These are phyloP conservation scores for Penicillium sp. DNA, from an alignment of 2,329 filamentous ascomycete species.

Conservation along the genomic window DNA sequence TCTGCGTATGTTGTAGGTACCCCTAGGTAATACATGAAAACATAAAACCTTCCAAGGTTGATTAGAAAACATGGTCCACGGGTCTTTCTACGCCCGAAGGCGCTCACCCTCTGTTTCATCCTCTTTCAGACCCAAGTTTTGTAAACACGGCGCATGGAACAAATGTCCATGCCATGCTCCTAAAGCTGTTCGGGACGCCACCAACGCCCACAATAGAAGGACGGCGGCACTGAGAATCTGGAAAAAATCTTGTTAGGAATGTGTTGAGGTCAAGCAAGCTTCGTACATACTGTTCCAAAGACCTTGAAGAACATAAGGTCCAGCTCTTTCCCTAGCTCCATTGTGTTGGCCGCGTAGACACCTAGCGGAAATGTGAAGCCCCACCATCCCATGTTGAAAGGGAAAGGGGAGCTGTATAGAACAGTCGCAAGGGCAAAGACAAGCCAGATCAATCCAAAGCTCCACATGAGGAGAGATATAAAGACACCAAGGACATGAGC, in stretches of 20 bases:
- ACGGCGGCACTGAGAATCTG: constrained; percentile 50
- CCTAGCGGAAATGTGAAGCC: constrained; percentile 59
- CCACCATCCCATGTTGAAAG: constrained; percentile 64
- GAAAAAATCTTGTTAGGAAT: background rate
- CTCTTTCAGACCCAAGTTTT: constrained; percentile 30
- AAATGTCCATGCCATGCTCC: constrained; percentile 48
- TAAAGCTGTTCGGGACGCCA: constrained; percentile 46
- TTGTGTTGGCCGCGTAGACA: constrained; percentile 43
- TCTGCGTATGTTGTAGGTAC: too few relatives aligned
- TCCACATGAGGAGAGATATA: constrained; percentile 57
- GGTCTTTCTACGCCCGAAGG: constrained; percentile 10
- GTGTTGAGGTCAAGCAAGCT: background rate
- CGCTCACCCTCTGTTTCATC: constrained; percentile 7
- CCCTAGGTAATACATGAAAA: too few relatives aligned
- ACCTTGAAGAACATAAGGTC: constrained; percentile 55
- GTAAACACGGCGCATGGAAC: constrained; percentile 53
- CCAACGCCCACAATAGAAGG: constrained; percentile 53
- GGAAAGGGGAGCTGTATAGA: constrained; percentile 45
- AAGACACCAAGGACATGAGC: constrained; percentile 61
- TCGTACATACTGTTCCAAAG: constrained; percentile 45
- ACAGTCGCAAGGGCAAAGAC: constrained; percentile 53
- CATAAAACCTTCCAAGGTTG: too few relatives aligned
- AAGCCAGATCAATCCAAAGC: constrained; percentile 57
- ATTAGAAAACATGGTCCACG: too few relatives aligned
- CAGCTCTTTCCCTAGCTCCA: constrained; percentile 49